Evolutionary conservation across 2,329 filamentous ascomycete species (phyloP), one percentile per base, ranked within the genome.

Genomic region (Neoscytalidium dimidiatum): DNA sequence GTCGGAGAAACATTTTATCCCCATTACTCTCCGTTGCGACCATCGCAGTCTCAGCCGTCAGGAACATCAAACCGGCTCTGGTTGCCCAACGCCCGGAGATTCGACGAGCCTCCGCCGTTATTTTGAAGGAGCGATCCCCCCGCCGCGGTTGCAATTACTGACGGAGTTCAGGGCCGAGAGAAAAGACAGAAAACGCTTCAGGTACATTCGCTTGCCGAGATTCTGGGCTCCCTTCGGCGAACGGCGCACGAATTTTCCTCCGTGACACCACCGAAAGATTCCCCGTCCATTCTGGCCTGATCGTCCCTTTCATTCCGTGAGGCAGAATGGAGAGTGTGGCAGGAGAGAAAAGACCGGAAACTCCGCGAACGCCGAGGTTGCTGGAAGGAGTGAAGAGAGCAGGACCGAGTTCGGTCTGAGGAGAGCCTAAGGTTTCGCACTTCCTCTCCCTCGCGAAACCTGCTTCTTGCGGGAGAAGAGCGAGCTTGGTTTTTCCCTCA

Each of bases 51-150:
- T 60, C 56, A 60, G 38, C 26, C n/a, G 2, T 14, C 56, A 46
- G 13, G 56, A 33, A 46, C 41, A 60, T 60, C 56, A 60, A 60
- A 60, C 56, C 56, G 41, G 56, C 26, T 46, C 26, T 7, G 21
- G 38, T 29, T 60, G 41, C 56, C 56, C 28, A 19, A 19, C n/a
- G 1, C 28, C 46, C 53, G 53, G 53, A 29, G 26, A 44, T 58
- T 44, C 28, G 23, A 28, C 23, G 53, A 29, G 19, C 31, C 7
- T 58, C 23, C 48, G 23, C 23, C 26, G 29, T 35, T 29, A 19
- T 52, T 46, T 33, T 33, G 17, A 44, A 43, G 7, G n/a, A 60
- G 6, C 8, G 53, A 28, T 56, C 21, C 19, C 14, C 17, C 53
- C 35, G 35, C 13, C 13, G 19, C 21, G 23, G 48, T n/a, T 51